Percentiles rank a stretch among this genome's conserved stretches.
Evolutionary conservation across 345 rosid species (phyloP).

Genomic region (Nephelium lappaceum): DNA sequence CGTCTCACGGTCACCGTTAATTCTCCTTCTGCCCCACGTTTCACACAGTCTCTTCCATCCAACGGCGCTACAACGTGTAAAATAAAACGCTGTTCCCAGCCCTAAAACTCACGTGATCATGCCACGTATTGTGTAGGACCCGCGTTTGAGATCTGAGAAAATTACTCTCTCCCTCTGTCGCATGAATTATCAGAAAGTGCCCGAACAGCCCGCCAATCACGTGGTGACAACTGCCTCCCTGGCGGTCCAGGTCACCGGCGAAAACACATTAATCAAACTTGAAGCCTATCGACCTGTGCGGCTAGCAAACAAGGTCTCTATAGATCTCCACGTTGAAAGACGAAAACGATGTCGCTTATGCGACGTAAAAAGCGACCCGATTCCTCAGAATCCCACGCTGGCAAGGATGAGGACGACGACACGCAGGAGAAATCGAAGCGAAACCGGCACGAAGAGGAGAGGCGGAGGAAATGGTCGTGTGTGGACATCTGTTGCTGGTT

Average conservation of each 20-base stretch:
- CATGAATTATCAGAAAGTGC: not conserved
- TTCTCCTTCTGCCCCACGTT: not conserved
- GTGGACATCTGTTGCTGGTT: conserved; percentile 71
- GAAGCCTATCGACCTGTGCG: not conserved
- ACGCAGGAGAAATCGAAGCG: not conserved
- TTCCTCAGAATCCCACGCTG: conserved; percentile 14
- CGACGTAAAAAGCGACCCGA: conserved; percentile 40
- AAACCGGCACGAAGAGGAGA: not conserved
- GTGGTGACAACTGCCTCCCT: conserved; percentile 10
- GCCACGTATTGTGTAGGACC: not conserved
- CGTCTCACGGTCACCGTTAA: not conserved
- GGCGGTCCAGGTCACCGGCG: conserved; percentile 19
- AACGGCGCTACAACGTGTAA: not conserved
- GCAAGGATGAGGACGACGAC: conserved; percentile 12
- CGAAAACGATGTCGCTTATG: conserved; percentile 36
- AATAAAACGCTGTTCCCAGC: not conserved
- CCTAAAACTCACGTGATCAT: not conserved
- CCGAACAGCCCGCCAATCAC: conserved; percentile 9
- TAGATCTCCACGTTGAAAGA: too few relatives aligned
- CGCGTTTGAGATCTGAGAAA: not conserved
- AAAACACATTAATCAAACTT: not conserved
- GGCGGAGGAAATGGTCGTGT: conserved; percentile 45
- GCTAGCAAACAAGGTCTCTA: too few relatives aligned
- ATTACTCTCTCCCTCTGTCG: not conserved
- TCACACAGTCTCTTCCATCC: not conserved